Evolutionary conservation across 75 land plant species (phyloP).

Genomic region (Picea sitchensis): DNA sequence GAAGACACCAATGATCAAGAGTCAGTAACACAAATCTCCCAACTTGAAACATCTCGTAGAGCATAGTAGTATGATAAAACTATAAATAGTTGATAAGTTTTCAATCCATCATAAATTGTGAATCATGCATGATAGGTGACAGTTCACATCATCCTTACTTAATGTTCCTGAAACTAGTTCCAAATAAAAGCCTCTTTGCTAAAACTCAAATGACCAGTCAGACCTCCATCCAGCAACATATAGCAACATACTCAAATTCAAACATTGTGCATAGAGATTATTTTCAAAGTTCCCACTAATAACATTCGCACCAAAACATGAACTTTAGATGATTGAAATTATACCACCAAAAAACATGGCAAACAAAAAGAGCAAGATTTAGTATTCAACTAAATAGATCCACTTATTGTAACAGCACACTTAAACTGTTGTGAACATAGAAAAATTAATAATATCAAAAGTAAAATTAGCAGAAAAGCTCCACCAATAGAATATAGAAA

Average conservation of each 20-base stretch:
- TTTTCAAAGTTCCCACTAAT: too few relatives aligned
- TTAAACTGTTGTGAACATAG: neutral
- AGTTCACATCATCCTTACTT: neutral
- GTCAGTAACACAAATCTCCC: too few relatives aligned
- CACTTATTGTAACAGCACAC: neutral
- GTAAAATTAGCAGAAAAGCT: too few relatives aligned
- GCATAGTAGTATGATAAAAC: neutral
- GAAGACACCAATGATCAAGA: neutral
- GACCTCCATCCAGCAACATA: neutral
- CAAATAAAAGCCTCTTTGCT: neutral
- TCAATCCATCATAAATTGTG: neutral
- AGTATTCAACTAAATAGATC: neutral
- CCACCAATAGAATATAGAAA: too few relatives aligned
- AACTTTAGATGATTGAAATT: too few relatives aligned
- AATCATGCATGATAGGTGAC: neutral
- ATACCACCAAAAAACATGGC: neutral
- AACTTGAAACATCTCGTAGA: neutral
- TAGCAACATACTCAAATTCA: neutral
- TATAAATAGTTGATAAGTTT: neutral
- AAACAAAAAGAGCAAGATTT: neutral
- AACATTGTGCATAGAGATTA: neutral
- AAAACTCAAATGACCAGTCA: neutral
- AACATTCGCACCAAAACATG: too few relatives aligned
- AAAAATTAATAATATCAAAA: too few relatives aligned
- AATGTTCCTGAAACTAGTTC: slow-evolving; percentile 1